Base-by-base conservation (phyloP, 2,329 filamentous ascomycete species). In the Colletotrichum musae region DNA sequence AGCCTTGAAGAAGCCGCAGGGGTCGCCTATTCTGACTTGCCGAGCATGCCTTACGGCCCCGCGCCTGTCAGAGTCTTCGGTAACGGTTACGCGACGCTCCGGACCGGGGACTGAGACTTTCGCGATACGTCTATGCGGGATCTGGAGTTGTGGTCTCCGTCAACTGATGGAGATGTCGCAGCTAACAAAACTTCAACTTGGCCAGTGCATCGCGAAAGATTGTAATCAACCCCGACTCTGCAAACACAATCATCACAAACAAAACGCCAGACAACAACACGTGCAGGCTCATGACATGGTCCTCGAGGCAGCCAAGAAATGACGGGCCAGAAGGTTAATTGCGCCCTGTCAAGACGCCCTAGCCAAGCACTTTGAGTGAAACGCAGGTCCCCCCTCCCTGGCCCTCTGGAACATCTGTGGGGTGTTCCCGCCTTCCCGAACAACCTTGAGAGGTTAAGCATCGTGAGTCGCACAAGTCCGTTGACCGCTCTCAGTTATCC, bases 401-500 rank as follows among this genome's bases (percentile, higher is more conserved):
- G 18, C 45, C 32, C 32, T 36, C 32, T 36, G 32, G 32, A 36
- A 36, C 41, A n/a, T 43, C 6, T 48, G 45, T 48, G 18, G 45
- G 45, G 45, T 21, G 43, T 48, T 18, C 16, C 45, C n/a, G 45
- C 18, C 15, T 48, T 48, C 18, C 45, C 45, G 18, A 48, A 48
- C 15, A 48, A 48, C 45, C 45, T 48, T 48, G 45, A 48, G 18
- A 48, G 18, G 9, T 10, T 21, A n/a, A 48, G 45, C 45, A 48
- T 48, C 45, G 45, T 48, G 36, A 18, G 5, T 24, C 24, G 50
- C 53, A 39, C 26, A 18, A 16, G n/a, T 21, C 32, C 32, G 32
- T 36, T 36, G 32, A 45, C 21, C 53, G 58, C 36, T 53, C 48
- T 53, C 50, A 53, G 45, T 36, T 24, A 7, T 45, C 36, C 36